Evolutionary conservation across 176 grass and related monocot species (phyloP).

Genomic region (Oryza meridionalis): DNA sequence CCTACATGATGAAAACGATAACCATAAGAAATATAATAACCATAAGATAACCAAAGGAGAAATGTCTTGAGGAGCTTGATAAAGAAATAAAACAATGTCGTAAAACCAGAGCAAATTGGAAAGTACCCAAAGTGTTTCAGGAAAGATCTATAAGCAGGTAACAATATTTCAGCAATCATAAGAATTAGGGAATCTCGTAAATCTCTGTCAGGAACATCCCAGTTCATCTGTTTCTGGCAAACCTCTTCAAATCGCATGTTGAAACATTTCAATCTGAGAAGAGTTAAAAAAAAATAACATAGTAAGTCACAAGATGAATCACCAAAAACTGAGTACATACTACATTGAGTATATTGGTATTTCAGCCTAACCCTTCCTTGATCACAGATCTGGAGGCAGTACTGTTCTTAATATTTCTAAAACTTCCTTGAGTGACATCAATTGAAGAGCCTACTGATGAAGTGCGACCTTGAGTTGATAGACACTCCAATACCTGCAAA

Average conservation of each 20-base stretch:
- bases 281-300: constrained; percentile 21
- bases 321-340: constrained; percentile 6
- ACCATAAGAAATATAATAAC: neutral
- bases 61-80: constrained; percentile 5
- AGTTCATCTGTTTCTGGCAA: constrained; percentile 58
- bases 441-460: constrained; percentile 46
- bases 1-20: constrained; percentile 35
- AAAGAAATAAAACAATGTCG: neutral
- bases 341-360: neutral
- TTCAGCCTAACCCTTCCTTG: constrained; percentile 44
- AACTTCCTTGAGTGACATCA: constrained; percentile 35
- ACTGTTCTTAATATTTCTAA: constrained; percentile 34
- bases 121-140: constrained; percentile 63
- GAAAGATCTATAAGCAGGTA: constrained; percentile 83
- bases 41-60: neutral
- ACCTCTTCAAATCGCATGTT: constrained; percentile 68
- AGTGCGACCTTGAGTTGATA: constrained; percentile 60
- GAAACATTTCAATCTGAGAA: constrained; percentile 66
- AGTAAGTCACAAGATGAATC: constrained; percentile 8
- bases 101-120: neutral
- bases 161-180: constrained; percentile 67
- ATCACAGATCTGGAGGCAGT: constrained; percentile 39
- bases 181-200: constrained; percentile 59
- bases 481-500: constrained; percentile 57
- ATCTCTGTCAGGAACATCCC: constrained; percentile 71